Percentiles rank a stretch among this genome's conserved stretches.
Evolutionary conservation across 2,329 filamentous ascomycete genomes (phyloP).

Genomic region (Cladorrhinum sp.): DNA sequence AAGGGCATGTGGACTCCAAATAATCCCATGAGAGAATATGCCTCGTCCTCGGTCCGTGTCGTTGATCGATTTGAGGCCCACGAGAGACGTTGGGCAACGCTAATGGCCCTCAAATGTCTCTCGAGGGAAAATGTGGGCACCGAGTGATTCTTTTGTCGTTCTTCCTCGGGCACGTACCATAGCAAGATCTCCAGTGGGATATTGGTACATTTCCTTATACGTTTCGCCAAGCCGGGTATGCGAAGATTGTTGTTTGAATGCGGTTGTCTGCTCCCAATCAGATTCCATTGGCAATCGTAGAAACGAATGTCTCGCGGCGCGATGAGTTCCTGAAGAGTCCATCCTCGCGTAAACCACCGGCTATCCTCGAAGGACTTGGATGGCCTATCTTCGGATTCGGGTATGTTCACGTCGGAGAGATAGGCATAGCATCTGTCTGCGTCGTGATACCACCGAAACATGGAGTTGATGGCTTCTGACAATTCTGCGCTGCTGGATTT

Average conservation of each 20-base stretch:
- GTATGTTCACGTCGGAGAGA: conserved; percentile 19
- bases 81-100: background rate
- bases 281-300: conserved; percentile 18
- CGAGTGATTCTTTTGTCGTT: background rate
- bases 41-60: conserved; percentile 1
- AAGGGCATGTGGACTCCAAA: conserved; percentile 6
- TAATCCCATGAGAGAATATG: conserved; percentile 1
- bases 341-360: conserved; percentile 26
- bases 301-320: conserved; percentile 20
- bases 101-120: background rate
- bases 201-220: background rate
- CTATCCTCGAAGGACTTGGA: background rate
- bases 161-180: background rate
- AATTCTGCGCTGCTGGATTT: conserved; percentile 28
- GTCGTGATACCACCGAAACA: conserved; percentile 25
- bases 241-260: background rate
- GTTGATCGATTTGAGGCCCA: conserved; percentile 1
- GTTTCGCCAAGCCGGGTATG: background rate
- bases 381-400: background rate
- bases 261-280: conserved; percentile 13
- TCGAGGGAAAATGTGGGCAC: background rate
- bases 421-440: conserved; percentile 24
- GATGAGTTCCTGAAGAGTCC: conserved; percentile 27
- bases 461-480: conserved; percentile 19
- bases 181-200: background rate